Evolutionary conservation across 345 rosid genomes (phyloP).

Genomic region (Rhodamnia argentea): DNA sequence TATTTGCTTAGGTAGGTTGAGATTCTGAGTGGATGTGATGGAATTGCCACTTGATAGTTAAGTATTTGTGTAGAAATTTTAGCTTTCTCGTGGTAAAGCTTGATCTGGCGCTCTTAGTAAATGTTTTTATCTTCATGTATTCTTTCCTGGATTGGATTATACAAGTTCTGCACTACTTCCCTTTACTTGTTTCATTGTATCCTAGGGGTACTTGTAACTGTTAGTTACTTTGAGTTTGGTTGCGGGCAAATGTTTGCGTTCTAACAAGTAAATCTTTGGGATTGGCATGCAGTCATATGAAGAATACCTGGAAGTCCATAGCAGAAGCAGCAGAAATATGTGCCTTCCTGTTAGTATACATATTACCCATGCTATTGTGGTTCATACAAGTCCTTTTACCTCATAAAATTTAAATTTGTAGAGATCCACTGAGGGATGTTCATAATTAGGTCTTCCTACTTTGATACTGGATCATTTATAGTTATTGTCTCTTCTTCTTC

Average conservation of each 20-base stretch:
- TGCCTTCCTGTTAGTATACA: conserved; percentile 53
- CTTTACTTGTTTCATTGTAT: not conserved
- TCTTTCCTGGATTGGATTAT: not conserved
- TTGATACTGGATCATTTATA: not conserved
- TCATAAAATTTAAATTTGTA: not conserved
- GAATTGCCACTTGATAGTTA: not conserved
- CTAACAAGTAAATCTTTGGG: conserved; percentile 6
- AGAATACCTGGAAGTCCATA: conserved; percentile 78
- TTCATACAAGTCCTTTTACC: not conserved
- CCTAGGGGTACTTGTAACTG: not conserved
- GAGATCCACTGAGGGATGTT: not conserved
- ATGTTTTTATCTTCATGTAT: not conserved
- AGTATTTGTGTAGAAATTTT: not conserved
- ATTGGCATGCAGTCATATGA: conserved; percentile 75
- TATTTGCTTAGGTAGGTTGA: not conserved
- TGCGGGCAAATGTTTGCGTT: not conserved
- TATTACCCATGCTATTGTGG: not conserved
- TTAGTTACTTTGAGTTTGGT: not conserved
- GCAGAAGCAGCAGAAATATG: conserved; percentile 55
- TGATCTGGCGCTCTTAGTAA: not conserved
- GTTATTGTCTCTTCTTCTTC: not conserved
- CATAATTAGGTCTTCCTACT: not conserved
- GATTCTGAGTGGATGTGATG: not conserved
- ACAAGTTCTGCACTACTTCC: not conserved
- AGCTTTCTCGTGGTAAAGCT: not conserved